Percentiles rank a stretch among this genome's conserved stretches.
Conservation (phyloP, 2,329 filamentous ascomycete genomes). For the Aureobasidium sp. region DNA sequence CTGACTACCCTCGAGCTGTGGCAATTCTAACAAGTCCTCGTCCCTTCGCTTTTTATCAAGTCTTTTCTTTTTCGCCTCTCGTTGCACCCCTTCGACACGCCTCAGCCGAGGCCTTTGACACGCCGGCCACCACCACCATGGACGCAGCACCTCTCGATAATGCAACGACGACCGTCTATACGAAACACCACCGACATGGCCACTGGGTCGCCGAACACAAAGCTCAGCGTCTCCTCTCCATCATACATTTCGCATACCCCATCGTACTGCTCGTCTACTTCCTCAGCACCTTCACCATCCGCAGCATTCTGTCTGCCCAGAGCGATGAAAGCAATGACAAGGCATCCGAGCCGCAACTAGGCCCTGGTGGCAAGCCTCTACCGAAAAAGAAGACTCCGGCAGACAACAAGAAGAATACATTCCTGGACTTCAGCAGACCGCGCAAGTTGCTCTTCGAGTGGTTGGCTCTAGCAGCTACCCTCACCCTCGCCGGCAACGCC, state of each 20-base stretch:
- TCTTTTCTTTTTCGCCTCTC: not conserved
- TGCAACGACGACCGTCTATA: slow-evolving; percentile 2
- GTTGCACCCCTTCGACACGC: not conserved
- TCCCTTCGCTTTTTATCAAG: not conserved
- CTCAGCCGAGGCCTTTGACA: not conserved
- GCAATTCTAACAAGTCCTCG: not conserved
- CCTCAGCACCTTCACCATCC: slow-evolving; percentile 50
- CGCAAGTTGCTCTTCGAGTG: slow-evolving; percentile 67
- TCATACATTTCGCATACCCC: slow-evolving; percentile 51
- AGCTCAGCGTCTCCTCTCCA: slow-evolving; percentile 35
- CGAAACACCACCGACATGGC: slow-evolving; percentile 13
- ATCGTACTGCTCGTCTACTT: slow-evolving; percentile 57
- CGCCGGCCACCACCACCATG: slow-evolving; percentile 8
- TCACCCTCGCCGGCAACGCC: slow-evolving; percentile 69
- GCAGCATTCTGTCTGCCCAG: slow-evolving; percentile 48
- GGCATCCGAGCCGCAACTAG: slow-evolving; percentile 43
- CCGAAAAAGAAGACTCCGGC: slow-evolving; percentile 50
- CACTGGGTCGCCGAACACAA: slow-evolving; percentile 31
- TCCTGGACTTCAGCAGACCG: slow-evolving; percentile 53
- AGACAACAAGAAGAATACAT: slow-evolving; percentile 34
- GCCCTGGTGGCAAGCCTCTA: slow-evolving; percentile 83
- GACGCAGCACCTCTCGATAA: not conserved
- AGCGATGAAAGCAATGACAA: slow-evolving; percentile 37
- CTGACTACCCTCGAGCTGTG: not conserved
- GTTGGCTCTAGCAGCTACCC: slow-evolving; percentile 59